These are phyloP conservation scores for Zygosaccharomyces pseudorouxii DNA, from an alignment of 805 yeast genomes.

Conservation along the genomic window DNA sequence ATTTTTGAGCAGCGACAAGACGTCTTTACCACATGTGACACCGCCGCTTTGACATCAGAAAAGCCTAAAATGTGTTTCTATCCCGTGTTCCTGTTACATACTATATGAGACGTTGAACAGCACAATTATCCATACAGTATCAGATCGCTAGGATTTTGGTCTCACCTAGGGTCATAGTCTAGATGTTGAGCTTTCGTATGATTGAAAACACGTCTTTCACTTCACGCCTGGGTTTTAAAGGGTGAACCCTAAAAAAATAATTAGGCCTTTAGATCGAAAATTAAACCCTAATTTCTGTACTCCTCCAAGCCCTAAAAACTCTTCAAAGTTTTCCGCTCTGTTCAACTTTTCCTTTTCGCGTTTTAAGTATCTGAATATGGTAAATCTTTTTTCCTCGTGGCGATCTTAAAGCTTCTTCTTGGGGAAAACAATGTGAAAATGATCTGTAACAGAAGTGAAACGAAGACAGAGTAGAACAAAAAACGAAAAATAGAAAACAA, in stretches of 20 bases:
- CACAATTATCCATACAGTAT: too few relatives aligned
- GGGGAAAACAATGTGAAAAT: neutral
- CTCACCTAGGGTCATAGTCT: too few relatives aligned
- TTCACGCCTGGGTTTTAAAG: too few relatives aligned
- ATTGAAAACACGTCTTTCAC: too few relatives aligned
- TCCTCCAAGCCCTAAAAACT: neutral
- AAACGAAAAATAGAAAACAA: conserved; percentile 2
- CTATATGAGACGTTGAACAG: too few relatives aligned
- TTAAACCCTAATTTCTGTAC: neutral
- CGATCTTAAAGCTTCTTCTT: conserved; percentile 2
- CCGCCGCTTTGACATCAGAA: too few relatives aligned
- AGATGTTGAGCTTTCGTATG: too few relatives aligned
- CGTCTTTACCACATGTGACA: too few relatives aligned
- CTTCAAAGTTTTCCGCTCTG: neutral
- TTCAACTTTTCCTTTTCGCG: neutral
- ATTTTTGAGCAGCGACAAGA: too few relatives aligned
- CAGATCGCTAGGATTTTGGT: too few relatives aligned
- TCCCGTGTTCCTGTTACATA: too few relatives aligned
- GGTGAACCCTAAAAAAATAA: neutral
- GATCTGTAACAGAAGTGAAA: conserved; percentile 1
- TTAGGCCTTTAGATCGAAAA: neutral
- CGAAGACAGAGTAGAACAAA: conserved; percentile 1
- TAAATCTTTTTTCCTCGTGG: neutral
- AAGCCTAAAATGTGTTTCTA: too few relatives aligned
- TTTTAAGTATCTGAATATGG: neutral